phyloP scores from a whole-genome alignment of 2,329 filamentous ascomycete genomes.

The Fusarium sp. region DNA sequence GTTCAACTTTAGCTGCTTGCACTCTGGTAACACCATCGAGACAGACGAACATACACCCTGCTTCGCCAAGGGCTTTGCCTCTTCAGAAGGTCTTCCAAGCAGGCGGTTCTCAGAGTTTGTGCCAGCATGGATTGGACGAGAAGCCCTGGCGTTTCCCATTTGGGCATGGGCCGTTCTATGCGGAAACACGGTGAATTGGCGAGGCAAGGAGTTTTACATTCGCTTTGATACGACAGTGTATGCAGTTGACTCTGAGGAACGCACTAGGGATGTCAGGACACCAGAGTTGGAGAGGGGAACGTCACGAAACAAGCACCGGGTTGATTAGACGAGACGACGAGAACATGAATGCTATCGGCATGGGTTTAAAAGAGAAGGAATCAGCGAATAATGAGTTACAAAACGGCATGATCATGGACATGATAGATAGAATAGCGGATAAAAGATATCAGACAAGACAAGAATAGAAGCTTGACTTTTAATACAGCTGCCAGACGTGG shows the following conservation, averaged over 20 bases:
- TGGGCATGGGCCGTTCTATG: conserved; percentile 92
- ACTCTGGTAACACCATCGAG: conserved; percentile 78
- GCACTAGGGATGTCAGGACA: conserved; percentile 22
- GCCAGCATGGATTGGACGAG: conserved; percentile 85
- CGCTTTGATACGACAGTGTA: conserved; percentile 85
- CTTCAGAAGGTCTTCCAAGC: conserved; percentile 54
- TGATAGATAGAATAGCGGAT: conserved; percentile 20
- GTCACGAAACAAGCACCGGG: conserved; percentile 40
- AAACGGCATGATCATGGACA: conserved; percentile 6
- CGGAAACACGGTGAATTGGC: conserved; percentile 89
- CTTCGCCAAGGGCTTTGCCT: conserved; percentile 70
- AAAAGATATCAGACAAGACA: background rate
- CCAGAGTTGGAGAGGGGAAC: conserved; percentile 42
- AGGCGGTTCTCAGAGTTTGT: conserved; percentile 79
- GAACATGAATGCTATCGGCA: conserved; percentile 1
- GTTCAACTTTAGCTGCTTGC: conserved; percentile 77
- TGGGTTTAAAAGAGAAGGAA: background rate
- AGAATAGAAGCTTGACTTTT: conserved; percentile 11
- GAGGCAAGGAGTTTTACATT: conserved; percentile 85
- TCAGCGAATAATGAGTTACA: background rate
- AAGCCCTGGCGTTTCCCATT: conserved; percentile 85
- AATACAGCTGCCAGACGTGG: background rate
- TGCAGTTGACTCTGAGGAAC: conserved; percentile 45
- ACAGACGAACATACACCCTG: conserved; percentile 77
- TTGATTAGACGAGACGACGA: conserved; percentile 31